phyloP scores from a whole-genome alignment of 2,329 filamentous ascomycete genomes.

The Aspergillus sp. region DNA sequence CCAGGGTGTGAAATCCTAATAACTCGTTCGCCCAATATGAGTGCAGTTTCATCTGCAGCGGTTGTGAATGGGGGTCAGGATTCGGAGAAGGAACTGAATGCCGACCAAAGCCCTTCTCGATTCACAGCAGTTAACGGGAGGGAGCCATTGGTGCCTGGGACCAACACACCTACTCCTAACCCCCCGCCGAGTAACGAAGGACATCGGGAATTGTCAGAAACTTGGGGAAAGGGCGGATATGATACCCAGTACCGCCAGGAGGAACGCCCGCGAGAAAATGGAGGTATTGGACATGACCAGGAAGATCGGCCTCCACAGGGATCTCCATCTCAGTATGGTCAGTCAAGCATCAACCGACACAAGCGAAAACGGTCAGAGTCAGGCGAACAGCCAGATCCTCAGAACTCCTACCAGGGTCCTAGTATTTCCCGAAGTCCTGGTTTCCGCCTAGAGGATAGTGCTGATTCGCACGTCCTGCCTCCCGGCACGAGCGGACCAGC shows the following conservation, averaged over 20 bases:
- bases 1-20: not conserved
- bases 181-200: slow-evolving; percentile 15
- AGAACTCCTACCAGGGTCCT: slow-evolving; percentile 31
- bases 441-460: slow-evolving; percentile 29
- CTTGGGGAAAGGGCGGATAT: slow-evolving; percentile 12
- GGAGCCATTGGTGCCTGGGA: slow-evolving; percentile 17
- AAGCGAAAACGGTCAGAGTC: slow-evolving; percentile 63
- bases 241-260: slow-evolving; percentile 20
- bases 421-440: slow-evolving; percentile 31
- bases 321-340: slow-evolving; percentile 17
- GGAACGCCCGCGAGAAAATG: slow-evolving; percentile 49
- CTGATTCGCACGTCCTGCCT: slow-evolving; percentile 17
- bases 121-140: slow-evolving; percentile 43
- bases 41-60: slow-evolving; percentile 28
- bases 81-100: slow-evolving; percentile 27
- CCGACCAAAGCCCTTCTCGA: slow-evolving; percentile 37
- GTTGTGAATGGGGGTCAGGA: slow-evolving; percentile 27
- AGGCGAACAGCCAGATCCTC: slow-evolving; percentile 38
- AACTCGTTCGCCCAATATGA: slow-evolving; percentile 17
- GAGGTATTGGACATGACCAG: slow-evolving; percentile 22
- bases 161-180: slow-evolving; percentile 7
- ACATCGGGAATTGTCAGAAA: slow-evolving; percentile 12
- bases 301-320: slow-evolving; percentile 18
- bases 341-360: slow-evolving; percentile 42
- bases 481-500: slow-evolving; percentile 13